Base-by-base conservation (phyloP, 2,329 filamentous ascomycete species). In the Calonectria honghensis region DNA sequence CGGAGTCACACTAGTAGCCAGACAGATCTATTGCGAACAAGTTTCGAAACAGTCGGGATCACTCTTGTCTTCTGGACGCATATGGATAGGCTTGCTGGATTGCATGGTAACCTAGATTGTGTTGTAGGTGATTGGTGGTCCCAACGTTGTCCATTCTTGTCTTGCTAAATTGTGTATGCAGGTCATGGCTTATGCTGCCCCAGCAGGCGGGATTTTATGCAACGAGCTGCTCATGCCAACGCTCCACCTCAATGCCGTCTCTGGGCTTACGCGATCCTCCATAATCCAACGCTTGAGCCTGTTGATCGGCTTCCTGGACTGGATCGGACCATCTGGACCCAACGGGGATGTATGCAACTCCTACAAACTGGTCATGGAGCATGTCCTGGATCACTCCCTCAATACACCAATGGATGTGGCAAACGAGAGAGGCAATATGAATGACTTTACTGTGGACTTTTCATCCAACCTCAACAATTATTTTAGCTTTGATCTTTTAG, bases 271-370 rank as follows among this genome's bases (percentile, higher is more conserved):
- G n/a, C 84, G 87, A 3, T 89, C 87, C 0, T 83, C 83, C 65
- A 87, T 90, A 31, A 86, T 90, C 11, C 88, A 90, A 77, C 87
- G 89, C 73, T 81, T 90, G 13, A 89, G 86, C 73, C 84, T 90
- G 4, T 83, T 90, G 1, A 85, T 89, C 6, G 88, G 87, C 0
- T 90, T 89, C 73, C 82, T 90, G 5, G 86, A 88, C 71, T 89
- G 88, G 87, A 83, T 90, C 6, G 82, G 83, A 10, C 86, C 86
- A 0, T 83, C 84, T 9, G 88, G 87, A 1, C 87, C 88, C 2
- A 90, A 90, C 59, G 85, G 85, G 3, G 83, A 86, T 27, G 80
- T 89, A 10, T 89, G 88, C 79, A 81, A 77, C 24, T 83, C 85
- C 18, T 87, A 86, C 77, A 87, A 86, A 76, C 81, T 79, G 6